phyloP scores from a whole-genome alignment of 345 rosid genomes.

The Gossypium turneri region DNA sequence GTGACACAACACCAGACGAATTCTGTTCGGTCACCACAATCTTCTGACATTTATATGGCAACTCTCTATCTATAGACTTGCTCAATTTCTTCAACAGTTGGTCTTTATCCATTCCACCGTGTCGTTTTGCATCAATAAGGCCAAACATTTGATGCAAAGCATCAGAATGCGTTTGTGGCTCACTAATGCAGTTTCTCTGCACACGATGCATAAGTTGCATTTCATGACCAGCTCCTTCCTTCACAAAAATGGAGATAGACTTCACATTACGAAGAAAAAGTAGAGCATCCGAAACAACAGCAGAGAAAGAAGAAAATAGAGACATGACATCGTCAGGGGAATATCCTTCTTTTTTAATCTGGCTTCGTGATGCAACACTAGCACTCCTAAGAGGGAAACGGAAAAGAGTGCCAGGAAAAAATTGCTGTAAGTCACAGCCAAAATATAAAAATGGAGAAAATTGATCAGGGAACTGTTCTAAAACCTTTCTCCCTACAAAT shows the following conservation, averaged over 20 bases:
- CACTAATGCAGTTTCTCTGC: constrained; percentile 47
- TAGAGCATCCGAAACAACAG: constrained; percentile 70
- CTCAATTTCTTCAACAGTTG: constrained; percentile 65
- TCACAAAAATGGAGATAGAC: constrained; percentile 62
- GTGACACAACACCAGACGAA: constrained; percentile 49
- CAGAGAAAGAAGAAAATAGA: constrained; percentile 75
- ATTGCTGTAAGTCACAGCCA: constrained; percentile 83
- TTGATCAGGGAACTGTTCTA: constrained; percentile 97
- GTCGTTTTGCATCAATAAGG: constrained; percentile 50
- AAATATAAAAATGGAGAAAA: constrained; percentile 90
- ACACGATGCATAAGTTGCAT: constrained; percentile 80
- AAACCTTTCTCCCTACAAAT: constrained; percentile 74
- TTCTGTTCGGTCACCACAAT: constrained; percentile 75
- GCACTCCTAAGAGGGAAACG: constrained; percentile 91
- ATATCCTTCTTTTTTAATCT: constrained; percentile 80
- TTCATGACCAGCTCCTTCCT: constrained; percentile 75
- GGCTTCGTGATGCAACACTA: constrained; percentile 68
- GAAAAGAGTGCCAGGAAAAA: constrained; percentile 87
- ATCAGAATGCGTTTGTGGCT: constrained; percentile 47
- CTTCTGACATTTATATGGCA: constrained; percentile 69
- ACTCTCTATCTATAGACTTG: constrained; percentile 48
- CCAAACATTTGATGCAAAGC: constrained; percentile 47
- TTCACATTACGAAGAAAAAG: constrained; percentile 83
- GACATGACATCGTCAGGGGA: constrained; percentile 80
- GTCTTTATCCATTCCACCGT: constrained; percentile 68